Conservation (phyloP, 192 early-diverging fungal genomes). For the Rhizoclosmatium globosum region DNA sequence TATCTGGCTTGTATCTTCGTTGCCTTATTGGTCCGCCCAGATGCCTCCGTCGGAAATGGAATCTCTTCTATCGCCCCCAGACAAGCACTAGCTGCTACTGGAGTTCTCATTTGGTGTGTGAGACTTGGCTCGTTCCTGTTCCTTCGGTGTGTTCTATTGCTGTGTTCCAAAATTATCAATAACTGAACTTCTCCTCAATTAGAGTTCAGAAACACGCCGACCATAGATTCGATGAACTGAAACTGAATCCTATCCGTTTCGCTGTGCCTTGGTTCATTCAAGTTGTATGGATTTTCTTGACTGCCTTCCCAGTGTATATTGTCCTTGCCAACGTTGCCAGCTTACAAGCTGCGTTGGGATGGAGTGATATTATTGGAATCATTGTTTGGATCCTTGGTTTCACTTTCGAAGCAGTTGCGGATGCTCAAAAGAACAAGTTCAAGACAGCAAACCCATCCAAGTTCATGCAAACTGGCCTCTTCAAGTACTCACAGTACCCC, state of each 20-base stretch:
- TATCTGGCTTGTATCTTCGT: slow-evolving; percentile 54
- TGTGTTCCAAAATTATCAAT: not conserved
- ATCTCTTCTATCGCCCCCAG: slow-evolving; percentile 38
- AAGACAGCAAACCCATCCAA: slow-evolving; percentile 54
- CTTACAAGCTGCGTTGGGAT: slow-evolving; percentile 43
- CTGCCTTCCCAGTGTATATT: slow-evolving; percentile 55
- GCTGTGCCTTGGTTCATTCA: slow-evolving; percentile 57
- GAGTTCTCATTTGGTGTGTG: slow-evolving; percentile 50
- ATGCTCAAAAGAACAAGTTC: slow-evolving; percentile 58
- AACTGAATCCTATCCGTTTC: slow-evolving; percentile 49
- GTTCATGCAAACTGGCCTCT: slow-evolving; percentile 58
- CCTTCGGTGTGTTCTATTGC: slow-evolving; percentile 25
- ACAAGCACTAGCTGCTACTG: slow-evolving; percentile 50
- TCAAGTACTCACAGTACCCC: slow-evolving; percentile 52
- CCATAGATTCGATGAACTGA: slow-evolving; percentile 58
- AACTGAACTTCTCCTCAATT: not conserved
- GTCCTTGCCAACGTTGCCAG: slow-evolving; percentile 39
- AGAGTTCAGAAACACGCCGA: slow-evolving; percentile 42
- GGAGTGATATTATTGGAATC: slow-evolving; percentile 53
- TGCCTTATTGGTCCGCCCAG: slow-evolving; percentile 46
- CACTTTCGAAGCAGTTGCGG: slow-evolving; percentile 54
- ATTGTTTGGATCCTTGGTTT: slow-evolving; percentile 58
- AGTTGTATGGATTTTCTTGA: slow-evolving; percentile 63
- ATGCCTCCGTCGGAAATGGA: slow-evolving; percentile 5
- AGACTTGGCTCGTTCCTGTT: slow-evolving; percentile 60